A percentile compares a stretch with the other conserved stretches of the same genome.
Conservation (phyloP, 164 flowering plant genomes). For the Berberis thunbergii region DNA sequence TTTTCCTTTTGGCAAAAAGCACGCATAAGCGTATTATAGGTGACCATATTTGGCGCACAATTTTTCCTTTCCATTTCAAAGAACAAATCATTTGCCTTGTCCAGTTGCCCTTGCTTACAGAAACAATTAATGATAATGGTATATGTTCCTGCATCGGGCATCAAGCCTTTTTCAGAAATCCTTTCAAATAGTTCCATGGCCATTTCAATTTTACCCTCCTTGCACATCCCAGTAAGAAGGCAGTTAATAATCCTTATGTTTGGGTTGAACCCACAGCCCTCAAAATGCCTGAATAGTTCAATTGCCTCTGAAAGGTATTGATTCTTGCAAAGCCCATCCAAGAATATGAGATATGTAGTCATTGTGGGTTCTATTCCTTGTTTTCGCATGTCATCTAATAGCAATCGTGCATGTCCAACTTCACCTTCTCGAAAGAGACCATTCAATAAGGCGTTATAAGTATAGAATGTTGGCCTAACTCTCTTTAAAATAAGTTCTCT, state of each 20-base stretch:
- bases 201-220: conserved; percentile 25
- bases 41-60: no score
- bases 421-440: no score
- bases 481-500: conserved; percentile 25
- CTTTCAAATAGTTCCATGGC: conserved; percentile 32
- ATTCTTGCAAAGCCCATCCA: conserved; percentile 47
- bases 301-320: conserved; percentile 19
- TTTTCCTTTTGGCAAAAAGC: conserved; percentile 22
- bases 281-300: no score
- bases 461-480: conserved; percentile 26
- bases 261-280: no score
- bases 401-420: conserved; percentile 24
- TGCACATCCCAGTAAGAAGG: conserved; percentile 30
- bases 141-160: no score
- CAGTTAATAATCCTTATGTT: conserved; percentile 11
- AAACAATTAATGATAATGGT: no score
- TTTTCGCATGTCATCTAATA: conserved; percentile 32
- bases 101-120: no score
- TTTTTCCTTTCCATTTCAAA: no score
- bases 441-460: conserved; percentile 13
- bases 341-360: conserved; percentile 14
- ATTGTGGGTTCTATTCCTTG: conserved; percentile 12
- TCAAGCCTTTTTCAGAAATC: no score
- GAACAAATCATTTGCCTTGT: no score
- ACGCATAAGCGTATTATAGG: conserved; percentile 15